Base-by-base conservation (phyloP, 2,329 filamentous ascomycete species). In the Ascocoryne sarcoides region DNA sequence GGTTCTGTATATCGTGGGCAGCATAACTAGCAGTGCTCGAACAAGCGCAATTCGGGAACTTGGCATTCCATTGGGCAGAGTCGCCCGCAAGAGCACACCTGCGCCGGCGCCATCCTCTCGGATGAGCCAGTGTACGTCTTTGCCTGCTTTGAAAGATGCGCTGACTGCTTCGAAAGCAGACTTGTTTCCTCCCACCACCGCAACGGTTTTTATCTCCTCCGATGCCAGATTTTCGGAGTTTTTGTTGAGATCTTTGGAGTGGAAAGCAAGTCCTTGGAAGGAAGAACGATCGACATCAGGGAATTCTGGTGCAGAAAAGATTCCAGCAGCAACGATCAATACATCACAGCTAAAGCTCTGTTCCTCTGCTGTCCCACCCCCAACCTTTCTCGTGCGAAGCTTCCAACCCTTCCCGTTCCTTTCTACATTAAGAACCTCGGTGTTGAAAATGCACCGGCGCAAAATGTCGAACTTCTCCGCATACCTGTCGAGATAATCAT, bases 401-500 rank as follows among this genome's bases (percentile, higher is more conserved):
- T 30, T 44, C 44, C 45, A 45, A 9, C 28, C 36, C 16, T 17
- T 34, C 21, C 42, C 39, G 10, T 16, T 12, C 23, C 32, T 40
- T 23, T 28, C 31, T 15, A 43, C 41, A 29, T 34, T 42, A 4
- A 32, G 14, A 4, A 43, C 82, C 73, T 19, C 57, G 64, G 0
- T 70, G 71, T 30, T 60, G 2, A 51, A 38, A 14, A 37, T 36
- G 10, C 38, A 36, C 4, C 41, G 31, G 5, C 30, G 17, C 12
- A 31, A 15, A 7, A 51, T 26, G 12, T 39, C 44, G 34, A 40
- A 46, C 17, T 39, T 45, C 14, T 39, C 36, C 4, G 34, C 35
- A 36, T 49, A 51, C 3, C 37, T 15, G 5, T 45, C 45, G n/a
- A 51, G 40, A 35, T 51, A 51, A 14, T 47, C 33, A 16, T 48